Conservation (phyloP, 2,329 filamentous ascomycete genomes). For the Aspergillus aculeatinus region DNA sequence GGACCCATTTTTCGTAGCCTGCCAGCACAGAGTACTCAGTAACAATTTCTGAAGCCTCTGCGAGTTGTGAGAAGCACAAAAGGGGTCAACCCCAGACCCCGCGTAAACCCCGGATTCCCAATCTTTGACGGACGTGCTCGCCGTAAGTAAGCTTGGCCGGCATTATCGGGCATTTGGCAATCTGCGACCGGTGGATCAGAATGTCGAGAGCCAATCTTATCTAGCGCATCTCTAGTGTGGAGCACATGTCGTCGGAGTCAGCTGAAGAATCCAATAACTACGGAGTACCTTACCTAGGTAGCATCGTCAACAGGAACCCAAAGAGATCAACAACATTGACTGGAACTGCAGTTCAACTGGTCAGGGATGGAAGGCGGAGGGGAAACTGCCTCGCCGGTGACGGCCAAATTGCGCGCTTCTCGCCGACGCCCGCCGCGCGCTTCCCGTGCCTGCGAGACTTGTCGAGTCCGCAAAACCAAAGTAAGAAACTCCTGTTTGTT, state of each 20-base stretch:
- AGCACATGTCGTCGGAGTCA: background rate
- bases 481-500: slow-evolving; percentile 2
- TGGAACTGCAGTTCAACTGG: background rate
- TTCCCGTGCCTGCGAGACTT: slow-evolving; percentile 26
- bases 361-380: slow-evolving; percentile 1
- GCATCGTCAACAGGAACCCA: background rate
- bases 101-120: background rate
- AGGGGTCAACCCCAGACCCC: background rate
- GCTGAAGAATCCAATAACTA: background rate
- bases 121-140: background rate
- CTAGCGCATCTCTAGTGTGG: slow-evolving; percentile 1
- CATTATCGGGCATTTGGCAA: slow-evolving; percentile 1
- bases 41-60: too few relatives aligned
- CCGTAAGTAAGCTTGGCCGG: background rate
- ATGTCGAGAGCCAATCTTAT: background rate
- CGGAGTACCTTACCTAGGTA: too few relatives aligned
- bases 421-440: slow-evolving; percentile 18
- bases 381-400: slow-evolving; percentile 5
- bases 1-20: too few relatives aligned
- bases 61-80: too few relatives aligned
- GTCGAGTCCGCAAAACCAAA: slow-evolving; percentile 26
- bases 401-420: slow-evolving; percentile 13
- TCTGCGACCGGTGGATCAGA: background rate
- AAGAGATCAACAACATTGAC: background rate
- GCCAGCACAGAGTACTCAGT: too few relatives aligned